Evolutionary conservation across 192 early-diverging fungal species (phyloP), one percentile per base, ranked within the genome.

Genomic region (Coemansia sp.): DNA sequence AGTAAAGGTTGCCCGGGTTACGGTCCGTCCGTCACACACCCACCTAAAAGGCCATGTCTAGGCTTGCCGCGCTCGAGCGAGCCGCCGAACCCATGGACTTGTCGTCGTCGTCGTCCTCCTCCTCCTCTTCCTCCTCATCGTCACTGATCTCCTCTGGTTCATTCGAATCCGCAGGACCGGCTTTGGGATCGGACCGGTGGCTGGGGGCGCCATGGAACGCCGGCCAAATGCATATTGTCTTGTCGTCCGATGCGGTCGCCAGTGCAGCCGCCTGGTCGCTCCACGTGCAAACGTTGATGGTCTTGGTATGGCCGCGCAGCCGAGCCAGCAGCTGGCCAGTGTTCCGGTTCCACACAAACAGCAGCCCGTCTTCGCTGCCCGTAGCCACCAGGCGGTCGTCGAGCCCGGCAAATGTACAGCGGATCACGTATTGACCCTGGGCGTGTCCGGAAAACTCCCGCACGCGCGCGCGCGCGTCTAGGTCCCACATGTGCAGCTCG

Each of bases 401-500:
- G 20, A 81, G 53, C 10, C 95, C 94, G 8, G 91, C 95, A 80
- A 98, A 92, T 21, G 88, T 86, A 3, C 89, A 93, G 45, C 95
- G 81, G 52, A 98, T 95, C 25, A 95, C 87, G 64, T 88, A 96
- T 7, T 80, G 66, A 0, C 85, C 88, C 64, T 96, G 94, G 34
- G 46, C 39, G 17, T 77, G 88, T 0, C 94, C 95, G 9, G 68
- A 57, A 53, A 89, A 96, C 27, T 84, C 87, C 19, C 84, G 85
- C 7, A 88, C 78, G n/a, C 94, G 67, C 26, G 71, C 62, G 36
- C 71, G 73, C 29, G 87, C 74, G 27, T 75, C 61, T 20, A 98
- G 58, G 56, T 94, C 84, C 92, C 94, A 98, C 58, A 98, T 66
- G 66, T 95, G 90, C 32, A 96, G 86, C 53, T 89, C 88, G 61